Evolutionary conservation across 345 rosid genomes (phyloP), one percentile per base, ranked within the genome.

Genomic region (Arabis hirsuta): DNA sequence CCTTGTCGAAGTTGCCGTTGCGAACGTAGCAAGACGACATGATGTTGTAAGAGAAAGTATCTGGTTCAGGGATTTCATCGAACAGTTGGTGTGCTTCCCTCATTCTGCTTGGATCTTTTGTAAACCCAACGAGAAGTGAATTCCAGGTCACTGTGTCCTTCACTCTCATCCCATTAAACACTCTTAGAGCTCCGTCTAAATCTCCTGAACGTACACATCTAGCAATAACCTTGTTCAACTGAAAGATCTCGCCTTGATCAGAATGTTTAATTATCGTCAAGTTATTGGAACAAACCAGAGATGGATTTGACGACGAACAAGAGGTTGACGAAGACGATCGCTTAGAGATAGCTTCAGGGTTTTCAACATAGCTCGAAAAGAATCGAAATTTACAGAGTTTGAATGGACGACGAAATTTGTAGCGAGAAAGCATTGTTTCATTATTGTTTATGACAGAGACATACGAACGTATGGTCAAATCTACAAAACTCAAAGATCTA

Each of bases 61-160:
- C 91, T 62, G 85, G 89, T 69, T 83, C 47, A 22, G 96, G 91
- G 34, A 90, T 87, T 83, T 82, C 79, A 16, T 80, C 96, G 74
- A 87, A 87, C 84, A 87, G 60, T 13, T 84, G 55, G 16, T 60
- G 78, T 12, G 93, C 92, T 29, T 85, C 86, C 2, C 2, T 71
- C 10, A 80, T 64, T 74, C 72, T 85, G 67, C 86, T 87, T 9
- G 82, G 81, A 55, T 12, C 69, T 51, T 69, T 89, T 0, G 80
- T 72, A 48, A 77, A 74, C 0, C 88, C 90, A 1, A 84, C 79
- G 64, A 90, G 72, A 41, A 93, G 62, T 3, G 98, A 83, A 42
- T 90, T 93, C 97, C 97, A 90, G 1, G 94, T 81, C 32, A 87
- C 79, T 0, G 85, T 85, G 1, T 90, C 82, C 79, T 75, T 87